Conservation (phyloP, 306 rosid genomes). For the Herpetospermum pedunculosum region DNA sequence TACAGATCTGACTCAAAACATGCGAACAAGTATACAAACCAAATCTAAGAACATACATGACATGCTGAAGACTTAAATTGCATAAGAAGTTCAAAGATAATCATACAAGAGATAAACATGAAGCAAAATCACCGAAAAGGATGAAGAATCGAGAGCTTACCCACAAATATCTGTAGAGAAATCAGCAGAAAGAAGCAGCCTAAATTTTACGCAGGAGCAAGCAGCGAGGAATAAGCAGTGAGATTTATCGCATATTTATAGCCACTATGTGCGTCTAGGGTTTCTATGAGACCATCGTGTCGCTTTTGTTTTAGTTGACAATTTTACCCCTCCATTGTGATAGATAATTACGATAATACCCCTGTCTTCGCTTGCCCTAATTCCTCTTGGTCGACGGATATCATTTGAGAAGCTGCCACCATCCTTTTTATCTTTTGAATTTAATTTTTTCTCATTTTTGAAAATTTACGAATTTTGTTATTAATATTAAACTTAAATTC, state of each 20-base stretch:
- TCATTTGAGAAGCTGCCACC: background rate
- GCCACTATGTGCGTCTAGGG: slow-evolving; percentile 5
- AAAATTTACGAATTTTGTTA: background rate
- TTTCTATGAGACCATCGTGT: background rate
- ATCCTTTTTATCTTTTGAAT: background rate
- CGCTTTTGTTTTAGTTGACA: background rate
- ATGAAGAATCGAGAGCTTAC: background rate
- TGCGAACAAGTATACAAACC: background rate
- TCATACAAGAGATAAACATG: background rate
- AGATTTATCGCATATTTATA: background rate
- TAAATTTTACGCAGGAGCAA: background rate
- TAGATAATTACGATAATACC: background rate
- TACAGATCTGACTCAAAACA: background rate
- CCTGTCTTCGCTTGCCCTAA: background rate
- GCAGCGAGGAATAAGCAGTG: background rate
- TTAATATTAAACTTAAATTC: background rate
- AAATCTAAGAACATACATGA: background rate
- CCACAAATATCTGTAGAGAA: background rate
- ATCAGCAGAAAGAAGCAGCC: background rate
- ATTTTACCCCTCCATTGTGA: background rate
- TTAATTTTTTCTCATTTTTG: background rate
- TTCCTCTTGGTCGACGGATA: background rate
- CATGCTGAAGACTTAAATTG: background rate
- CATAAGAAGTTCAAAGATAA: background rate
- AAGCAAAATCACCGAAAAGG: background rate